Base-by-base conservation (phyloP, 352 stramenopile genomes). In the Phytophthora pini region DNA sequence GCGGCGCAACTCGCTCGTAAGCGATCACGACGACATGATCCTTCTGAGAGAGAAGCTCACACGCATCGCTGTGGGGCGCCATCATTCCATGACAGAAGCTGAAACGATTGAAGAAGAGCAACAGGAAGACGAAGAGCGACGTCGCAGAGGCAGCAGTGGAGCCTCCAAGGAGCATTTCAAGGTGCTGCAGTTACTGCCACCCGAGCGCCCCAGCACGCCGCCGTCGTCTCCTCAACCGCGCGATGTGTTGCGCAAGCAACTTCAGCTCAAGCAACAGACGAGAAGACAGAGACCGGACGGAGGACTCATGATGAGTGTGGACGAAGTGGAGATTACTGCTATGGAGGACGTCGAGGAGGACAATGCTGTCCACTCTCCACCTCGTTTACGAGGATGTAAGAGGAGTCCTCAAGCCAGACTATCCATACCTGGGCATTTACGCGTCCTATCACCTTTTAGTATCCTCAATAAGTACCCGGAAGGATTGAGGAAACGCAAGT, bases 401-500 rank as follows among this genome's bases (percentile, higher is more conserved):
- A 40, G 34, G 11, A 79, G 52, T 39, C 56, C 56, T 41, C 72
- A 66, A 26, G 72, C 74, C 13, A 67, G 76, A 51, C 44, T 90
- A 40, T 89, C 79, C 15, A 87, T 88, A 53, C 80, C 79, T 10
- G 74, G 76, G 2, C 79, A 92, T 58, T 65, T 92, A 36, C 74
- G 79, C 3, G 62, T 75, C 27, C 41, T 70, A 52, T 87, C 83
- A 40, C 72, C 80, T 8, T 88, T 89, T 52, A 86, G 69, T 61
- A 74, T 87, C 49, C 65, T 90, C 17, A 88, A 58, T 31, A 87
- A 87, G 54, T 85, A 80, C 24, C 84, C 84, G 1, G 84, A 92
- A 59, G 84, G 87, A 5, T 61, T 93, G 43, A 75, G 82, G 11
- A 94, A 94, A 67, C 81, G 87, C 46, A 94, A 94, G 67, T 92